phyloP scores from a whole-genome alignment of 192 early-diverging fungal genomes.

The Coemansia sp. region DNA sequence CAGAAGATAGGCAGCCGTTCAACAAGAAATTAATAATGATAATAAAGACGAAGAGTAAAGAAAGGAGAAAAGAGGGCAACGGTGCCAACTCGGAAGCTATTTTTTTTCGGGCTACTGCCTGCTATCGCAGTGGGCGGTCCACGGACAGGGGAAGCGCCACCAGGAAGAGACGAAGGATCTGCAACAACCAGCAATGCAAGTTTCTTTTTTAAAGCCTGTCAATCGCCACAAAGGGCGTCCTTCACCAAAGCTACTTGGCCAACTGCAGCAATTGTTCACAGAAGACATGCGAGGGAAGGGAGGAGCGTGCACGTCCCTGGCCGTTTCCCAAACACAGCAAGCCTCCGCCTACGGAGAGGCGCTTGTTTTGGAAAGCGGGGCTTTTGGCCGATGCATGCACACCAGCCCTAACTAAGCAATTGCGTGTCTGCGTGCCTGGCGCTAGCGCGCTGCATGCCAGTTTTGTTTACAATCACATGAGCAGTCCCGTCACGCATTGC shows the following conservation, averaged over 20 bases:
- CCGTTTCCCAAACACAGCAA: background rate
- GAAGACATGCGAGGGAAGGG: background rate
- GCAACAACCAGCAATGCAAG: background rate
- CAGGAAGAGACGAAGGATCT: background rate
- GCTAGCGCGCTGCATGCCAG: background rate
- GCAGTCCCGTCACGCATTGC: background rate
- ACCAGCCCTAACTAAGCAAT: background rate
- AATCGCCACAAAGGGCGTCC: background rate
- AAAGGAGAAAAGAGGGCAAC: background rate
- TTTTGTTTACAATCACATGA: background rate
- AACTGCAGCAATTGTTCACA: background rate
- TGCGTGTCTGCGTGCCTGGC: background rate
- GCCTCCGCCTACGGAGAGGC: background rate
- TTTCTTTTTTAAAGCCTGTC: background rate
- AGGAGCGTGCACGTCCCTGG: constrained; percentile 2
- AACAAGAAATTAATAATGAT: background rate
- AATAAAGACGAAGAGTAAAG: background rate
- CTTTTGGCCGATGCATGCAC: background rate
- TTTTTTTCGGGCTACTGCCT: background rate
- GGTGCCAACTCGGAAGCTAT: background rate
- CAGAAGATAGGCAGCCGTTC: background rate
- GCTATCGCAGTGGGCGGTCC: background rate
- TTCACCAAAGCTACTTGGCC: background rate
- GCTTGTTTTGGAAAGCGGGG: background rate
- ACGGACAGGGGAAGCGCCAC: background rate